Evolutionary conservation across 768 basidiomycete species (phyloP).

Genomic region (Phylloporus sp.): DNA sequence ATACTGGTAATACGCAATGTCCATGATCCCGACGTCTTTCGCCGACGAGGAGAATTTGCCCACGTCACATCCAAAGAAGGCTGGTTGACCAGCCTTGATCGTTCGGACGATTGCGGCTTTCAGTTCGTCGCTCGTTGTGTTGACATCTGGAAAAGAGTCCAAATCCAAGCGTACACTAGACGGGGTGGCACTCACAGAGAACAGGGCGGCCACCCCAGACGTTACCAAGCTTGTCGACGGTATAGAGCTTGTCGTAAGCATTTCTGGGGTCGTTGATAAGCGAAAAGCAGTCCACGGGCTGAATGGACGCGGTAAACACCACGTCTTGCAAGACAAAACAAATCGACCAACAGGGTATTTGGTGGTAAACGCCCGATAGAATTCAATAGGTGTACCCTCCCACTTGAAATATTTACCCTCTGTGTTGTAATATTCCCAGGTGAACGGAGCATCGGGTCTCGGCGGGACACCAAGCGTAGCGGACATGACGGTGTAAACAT

Average conservation of each 20-base stretch:
- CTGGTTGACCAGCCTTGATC: constrained; percentile 82
- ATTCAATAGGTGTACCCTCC: constrained; percentile 78
- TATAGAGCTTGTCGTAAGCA: constrained; percentile 74
- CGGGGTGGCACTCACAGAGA: constrained; percentile 51
- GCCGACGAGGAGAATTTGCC: constrained; percentile 72
- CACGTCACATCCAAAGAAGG: constrained; percentile 97
- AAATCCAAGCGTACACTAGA: neutral
- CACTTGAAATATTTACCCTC: constrained; percentile 70
- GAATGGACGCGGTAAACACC: neutral
- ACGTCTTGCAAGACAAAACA: neutral
- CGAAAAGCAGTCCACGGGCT: constrained; percentile 79
- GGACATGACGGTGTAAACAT: constrained; percentile 78
- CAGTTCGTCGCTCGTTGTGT: constrained; percentile 76
- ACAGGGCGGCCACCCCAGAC: constrained; percentile 84
- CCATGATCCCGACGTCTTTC: constrained; percentile 71
- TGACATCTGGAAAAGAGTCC: constrained; percentile 58
- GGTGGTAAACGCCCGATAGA: constrained; percentile 61
- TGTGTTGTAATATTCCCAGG: constrained; percentile 86
- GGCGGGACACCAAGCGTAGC: constrained; percentile 87
- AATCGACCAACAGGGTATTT: constrained; percentile 46
- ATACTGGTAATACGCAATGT: constrained; percentile 74
- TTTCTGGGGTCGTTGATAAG: constrained; percentile 95
- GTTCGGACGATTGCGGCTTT: constrained; percentile 80
- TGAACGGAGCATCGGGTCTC: constrained; percentile 60
- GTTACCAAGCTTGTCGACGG: constrained; percentile 90